Conservation (phyloP, 805 yeast genomes). For the Ogataea ramenticola region DNA sequence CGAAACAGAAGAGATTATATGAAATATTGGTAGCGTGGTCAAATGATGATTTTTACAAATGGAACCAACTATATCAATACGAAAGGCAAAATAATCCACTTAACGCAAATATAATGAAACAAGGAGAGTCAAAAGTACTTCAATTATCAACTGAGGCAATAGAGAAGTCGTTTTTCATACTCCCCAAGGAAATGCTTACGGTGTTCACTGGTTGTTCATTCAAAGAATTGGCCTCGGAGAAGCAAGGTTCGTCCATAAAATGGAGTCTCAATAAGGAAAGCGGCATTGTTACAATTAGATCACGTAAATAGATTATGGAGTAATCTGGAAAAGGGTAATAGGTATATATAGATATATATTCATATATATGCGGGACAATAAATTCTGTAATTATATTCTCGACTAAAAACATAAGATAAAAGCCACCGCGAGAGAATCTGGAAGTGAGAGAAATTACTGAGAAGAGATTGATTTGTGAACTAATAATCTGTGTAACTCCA, state of each 20-base stretch:
- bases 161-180: constrained; percentile 31
- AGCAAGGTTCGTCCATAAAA: constrained; percentile 13
- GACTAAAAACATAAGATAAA: no score
- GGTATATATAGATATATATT: neutral
- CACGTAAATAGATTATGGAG: constrained; percentile 1
- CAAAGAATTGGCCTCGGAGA: constrained; percentile 13
- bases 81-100: constrained; percentile 8
- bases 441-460: no score
- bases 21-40: constrained; percentile 20
- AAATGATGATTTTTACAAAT: constrained; percentile 21
- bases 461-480: no score
- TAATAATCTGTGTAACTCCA: no score
- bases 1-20: neutral
- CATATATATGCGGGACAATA: no score
- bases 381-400: no score
- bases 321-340: no score
- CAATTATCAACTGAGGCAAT: constrained; percentile 27
- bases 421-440: no score
- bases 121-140: constrained; percentile 31
- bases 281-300: constrained; percentile 20
- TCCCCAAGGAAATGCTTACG: constrained; percentile 22
- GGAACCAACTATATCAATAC: constrained; percentile 23
- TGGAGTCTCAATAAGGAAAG: constrained; percentile 28
- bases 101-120: constrained; percentile 30
- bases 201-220: constrained; percentile 23